phyloP scores from a whole-genome alignment of 2,329 filamentous ascomycete species.

The Penicillium sp. region DNA sequence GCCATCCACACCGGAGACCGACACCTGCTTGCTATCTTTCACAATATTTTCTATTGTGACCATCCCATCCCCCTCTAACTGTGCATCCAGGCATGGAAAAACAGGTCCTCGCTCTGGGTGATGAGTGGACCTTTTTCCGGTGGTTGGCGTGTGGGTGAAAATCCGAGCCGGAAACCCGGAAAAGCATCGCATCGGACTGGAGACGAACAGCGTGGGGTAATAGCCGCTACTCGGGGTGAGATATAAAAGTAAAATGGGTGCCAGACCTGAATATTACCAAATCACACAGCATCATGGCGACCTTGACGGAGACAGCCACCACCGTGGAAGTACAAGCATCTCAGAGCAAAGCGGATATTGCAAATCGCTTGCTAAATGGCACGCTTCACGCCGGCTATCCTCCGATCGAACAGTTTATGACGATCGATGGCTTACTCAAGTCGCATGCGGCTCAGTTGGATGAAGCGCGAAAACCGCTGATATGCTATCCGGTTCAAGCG shows the following conservation, averaged over 20 bases:
- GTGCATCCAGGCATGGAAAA: too few relatives aligned
- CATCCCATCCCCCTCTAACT: too few relatives aligned
- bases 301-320: constrained; percentile 14
- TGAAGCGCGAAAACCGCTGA: constrained; percentile 16
- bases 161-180: constrained; percentile 15
- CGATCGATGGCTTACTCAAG: constrained; percentile 25
- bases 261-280: background rate
- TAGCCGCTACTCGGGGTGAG: constrained; percentile 4
- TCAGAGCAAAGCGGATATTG: constrained; percentile 20
- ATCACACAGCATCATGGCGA: background rate
- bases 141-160: background rate
- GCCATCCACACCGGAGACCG: too few relatives aligned
- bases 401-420: constrained; percentile 22
- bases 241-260: constrained; percentile 11
- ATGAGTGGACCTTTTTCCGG: background rate
- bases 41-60: too few relatives aligned
- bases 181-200: constrained; percentile 9
- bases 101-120: too few relatives aligned
- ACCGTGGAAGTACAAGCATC: constrained; percentile 10
- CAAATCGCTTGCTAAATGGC: constrained; percentile 24
- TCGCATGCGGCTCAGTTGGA: constrained; percentile 25
- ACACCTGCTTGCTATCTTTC: too few relatives aligned
- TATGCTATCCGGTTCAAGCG: constrained; percentile 24
- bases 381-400: constrained; percentile 28
- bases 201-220: constrained; percentile 7